Evolutionary conservation across 2,329 filamentous ascomycete species (phyloP), one percentile per base, ranked within the genome.

Genomic region (Claviceps arundinis): DNA sequence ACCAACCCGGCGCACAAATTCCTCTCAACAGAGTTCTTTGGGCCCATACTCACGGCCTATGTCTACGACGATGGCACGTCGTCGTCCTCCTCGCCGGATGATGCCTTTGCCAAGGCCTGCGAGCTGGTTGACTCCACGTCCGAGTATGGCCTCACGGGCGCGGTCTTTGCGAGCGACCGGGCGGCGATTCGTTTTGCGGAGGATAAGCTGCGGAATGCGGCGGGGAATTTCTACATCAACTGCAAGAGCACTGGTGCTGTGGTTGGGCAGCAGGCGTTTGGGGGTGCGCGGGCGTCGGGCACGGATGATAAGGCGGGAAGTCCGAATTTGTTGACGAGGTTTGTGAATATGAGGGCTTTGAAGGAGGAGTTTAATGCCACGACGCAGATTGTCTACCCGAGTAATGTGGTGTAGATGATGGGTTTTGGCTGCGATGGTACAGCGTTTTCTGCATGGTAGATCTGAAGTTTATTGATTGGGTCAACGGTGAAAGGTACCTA

Each of bases 161-260:
- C 85, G 54, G 73, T 91, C 51, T 91, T 91, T 65, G 84, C 87
- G 9, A 69, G 75, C 52, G 85, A 89, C 66, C 73, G 87, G 42
- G 68, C 74, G 47, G 82, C 76, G 14, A 70, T 89, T 54, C 76
- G 82, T 24, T 74, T 75, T 52, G 87, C 85, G 0, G 85, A 89
- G 66, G 79, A 89, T 59, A 77, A 74, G 55, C 73, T 91, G 50
- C 75, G 85, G 57, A 81, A 89, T 64, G 73, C 83, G 0, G 86
- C 87, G 0, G 87, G 87, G 43, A 91, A 91, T 73, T 90, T 90
- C 66, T 91, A 91, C 71, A 76, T 91, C 69, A 91, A 90, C 72
- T 86, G 83, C 73, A 90, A 90, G 77, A 84, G 80, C 66, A 87
- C 83, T 1, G 84, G 82, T 41, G 82, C 83, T 16, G 81, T 87